Conservation (phyloP, 2,329 filamentous ascomycete species). For the Fonsecaea pugnacius region DNA sequence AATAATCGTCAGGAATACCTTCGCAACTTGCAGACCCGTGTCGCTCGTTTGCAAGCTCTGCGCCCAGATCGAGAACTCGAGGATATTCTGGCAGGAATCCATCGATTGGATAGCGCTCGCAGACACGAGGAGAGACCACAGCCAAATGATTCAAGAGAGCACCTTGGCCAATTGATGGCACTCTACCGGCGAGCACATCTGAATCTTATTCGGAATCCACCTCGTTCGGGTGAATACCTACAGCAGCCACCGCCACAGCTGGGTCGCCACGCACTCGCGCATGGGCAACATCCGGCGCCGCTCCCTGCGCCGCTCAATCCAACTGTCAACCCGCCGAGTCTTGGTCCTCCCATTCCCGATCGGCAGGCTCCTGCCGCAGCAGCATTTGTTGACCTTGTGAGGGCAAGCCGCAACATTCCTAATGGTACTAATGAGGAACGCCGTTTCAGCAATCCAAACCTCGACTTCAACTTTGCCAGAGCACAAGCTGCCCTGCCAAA, state of each 20-base stretch:
- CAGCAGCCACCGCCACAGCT: not conserved
- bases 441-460: not conserved
- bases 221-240: not conserved
- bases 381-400: not conserved
- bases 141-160: not conserved
- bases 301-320: not conserved
- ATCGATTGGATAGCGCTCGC: not conserved
- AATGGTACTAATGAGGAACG: not conserved
- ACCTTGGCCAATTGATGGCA: not conserved
- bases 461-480: not conserved
- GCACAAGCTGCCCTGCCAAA: not conserved
- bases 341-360: not conserved
- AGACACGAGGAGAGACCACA: not conserved
- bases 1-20: conserved; percentile 13
- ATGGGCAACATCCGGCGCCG: not conserved
- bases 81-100: conserved; percentile 4
- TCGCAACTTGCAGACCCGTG: conserved; percentile 12
- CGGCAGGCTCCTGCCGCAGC: not conserved
- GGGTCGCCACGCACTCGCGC: not conserved
- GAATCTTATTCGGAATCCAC: not conserved
- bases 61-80: conserved; percentile 19
- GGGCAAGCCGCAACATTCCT: not conserved
- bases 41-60: conserved; percentile 9
- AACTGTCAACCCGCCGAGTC: not conserved
- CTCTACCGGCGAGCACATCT: not conserved